phyloP scores from a whole-genome alignment of 2,329 filamentous ascomycete species.

The Scedosporium dehoogii region DNA sequence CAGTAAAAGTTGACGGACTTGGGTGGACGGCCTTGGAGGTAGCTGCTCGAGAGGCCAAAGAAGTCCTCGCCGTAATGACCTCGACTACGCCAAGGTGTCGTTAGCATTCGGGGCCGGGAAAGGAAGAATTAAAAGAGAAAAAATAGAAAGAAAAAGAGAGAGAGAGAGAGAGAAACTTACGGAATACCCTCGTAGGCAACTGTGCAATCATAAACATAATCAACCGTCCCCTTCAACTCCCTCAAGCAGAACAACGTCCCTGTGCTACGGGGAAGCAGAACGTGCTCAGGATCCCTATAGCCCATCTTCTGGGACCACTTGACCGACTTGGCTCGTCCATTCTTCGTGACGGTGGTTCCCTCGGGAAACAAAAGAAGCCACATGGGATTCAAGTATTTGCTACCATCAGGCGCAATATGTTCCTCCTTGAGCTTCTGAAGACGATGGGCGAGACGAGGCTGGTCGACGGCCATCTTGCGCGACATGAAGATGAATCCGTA shows the following conservation, averaged over 20 bases:
- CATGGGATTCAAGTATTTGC: constrained; percentile 63
- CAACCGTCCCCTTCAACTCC: constrained; percentile 62
- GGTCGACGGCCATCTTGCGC: constrained; percentile 77
- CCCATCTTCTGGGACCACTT: constrained; percentile 70
- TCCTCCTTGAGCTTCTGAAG: constrained; percentile 56
- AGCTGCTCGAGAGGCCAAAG: constrained; percentile 79
- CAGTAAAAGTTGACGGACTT: constrained; percentile 97
- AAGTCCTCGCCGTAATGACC: constrained; percentile 82
- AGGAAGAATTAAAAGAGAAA: not conserved
- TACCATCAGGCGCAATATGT: constrained; percentile 43
- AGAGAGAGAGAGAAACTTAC: constrained; percentile 41
- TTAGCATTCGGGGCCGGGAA: not conserved
- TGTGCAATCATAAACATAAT: constrained; percentile 87
- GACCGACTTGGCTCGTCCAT: constrained; percentile 60
- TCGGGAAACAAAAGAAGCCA: constrained; percentile 85
- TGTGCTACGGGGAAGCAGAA: constrained; percentile 70
- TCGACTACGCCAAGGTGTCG: constrained; percentile 36
- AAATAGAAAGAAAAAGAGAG: not conserved
- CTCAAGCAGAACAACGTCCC: constrained; percentile 71
- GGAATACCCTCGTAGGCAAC: constrained; percentile 91
- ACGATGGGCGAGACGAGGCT: constrained; percentile 63
- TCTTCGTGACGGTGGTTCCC: constrained; percentile 69
- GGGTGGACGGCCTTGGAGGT: constrained; percentile 78
- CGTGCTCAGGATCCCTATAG: constrained; percentile 61
- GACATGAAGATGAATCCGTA: constrained; percentile 88